Conservation (phyloP, 2,329 filamentous ascomycete species). For the Magnaporthales sp. region DNA sequence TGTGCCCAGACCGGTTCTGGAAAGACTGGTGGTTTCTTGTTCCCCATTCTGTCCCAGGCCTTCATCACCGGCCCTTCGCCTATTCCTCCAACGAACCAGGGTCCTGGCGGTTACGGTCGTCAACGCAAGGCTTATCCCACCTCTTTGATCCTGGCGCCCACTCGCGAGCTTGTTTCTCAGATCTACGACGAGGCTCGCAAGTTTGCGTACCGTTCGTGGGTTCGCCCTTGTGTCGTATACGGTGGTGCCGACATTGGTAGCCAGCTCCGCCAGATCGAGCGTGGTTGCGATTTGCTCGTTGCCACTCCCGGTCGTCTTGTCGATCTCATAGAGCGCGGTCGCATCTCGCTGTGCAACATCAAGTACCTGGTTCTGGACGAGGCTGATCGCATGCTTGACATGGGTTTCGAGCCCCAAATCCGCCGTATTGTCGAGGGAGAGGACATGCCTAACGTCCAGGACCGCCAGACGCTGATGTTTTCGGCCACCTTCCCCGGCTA, state of each 20-base stretch:
- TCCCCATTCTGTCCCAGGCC: slow-evolving; percentile 97
- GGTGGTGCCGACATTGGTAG: slow-evolving; percentile 98
- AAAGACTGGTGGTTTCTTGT: slow-evolving; percentile 99
- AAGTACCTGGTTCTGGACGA: slow-evolving; percentile 98
- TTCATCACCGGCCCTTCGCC: slow-evolving; percentile 80
- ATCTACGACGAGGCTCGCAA: slow-evolving; percentile 97
- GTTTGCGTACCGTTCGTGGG: slow-evolving; percentile 98
- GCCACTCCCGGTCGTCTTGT: slow-evolving; percentile 96
- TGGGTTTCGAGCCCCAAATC: slow-evolving; percentile 99
- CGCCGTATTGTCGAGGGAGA: slow-evolving; percentile 96
- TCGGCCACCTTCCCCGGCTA: slow-evolving; percentile 98
- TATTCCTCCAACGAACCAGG: slow-evolving; percentile 47
- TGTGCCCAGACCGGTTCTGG: slow-evolving; percentile 99
- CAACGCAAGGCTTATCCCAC: slow-evolving; percentile 98
- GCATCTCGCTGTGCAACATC: slow-evolving; percentile 96
- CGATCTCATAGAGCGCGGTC: slow-evolving; percentile 95
- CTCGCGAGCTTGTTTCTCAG: slow-evolving; percentile 96
- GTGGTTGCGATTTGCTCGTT: slow-evolving; percentile 90
- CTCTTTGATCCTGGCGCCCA: slow-evolving; percentile 89
- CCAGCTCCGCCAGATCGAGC: slow-evolving; percentile 96
- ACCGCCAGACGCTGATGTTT: slow-evolving; percentile 98
- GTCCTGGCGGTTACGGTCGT: slow-evolving; percentile 68
- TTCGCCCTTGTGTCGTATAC: slow-evolving; percentile 95
- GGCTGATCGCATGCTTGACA: slow-evolving; percentile 99
- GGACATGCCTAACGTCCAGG: slow-evolving; percentile 81